Base-by-base conservation (phyloP, 371 early-diverging fungal genomes). In the Mortierella sp. region DNA sequence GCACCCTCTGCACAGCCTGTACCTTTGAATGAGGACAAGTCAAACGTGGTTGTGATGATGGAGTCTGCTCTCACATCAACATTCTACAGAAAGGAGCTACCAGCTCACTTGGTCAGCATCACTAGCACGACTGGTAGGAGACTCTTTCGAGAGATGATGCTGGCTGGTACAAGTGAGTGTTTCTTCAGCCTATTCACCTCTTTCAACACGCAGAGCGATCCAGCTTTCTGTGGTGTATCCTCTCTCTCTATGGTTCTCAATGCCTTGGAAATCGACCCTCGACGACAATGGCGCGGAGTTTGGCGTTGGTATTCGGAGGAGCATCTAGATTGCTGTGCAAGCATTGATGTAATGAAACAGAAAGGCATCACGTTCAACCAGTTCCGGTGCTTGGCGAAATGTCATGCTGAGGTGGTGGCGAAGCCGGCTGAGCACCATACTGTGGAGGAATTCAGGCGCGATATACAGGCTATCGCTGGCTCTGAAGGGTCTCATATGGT, bases 161-260 rank as follows among this genome's bases (percentile, higher is more conserved):
- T 90, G 26, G 79, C 83, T 22, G 95, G 95, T 0, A 75, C 75
- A 3, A 65, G 95, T 5, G 96, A 96, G 78, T 91, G 93, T 8
- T 97, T 94, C 72, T 96, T 97, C 71, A 87, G 90, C 20, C 86
- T 97, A n/a, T 92, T 92, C n/a, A 95, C 94, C 20, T 94, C 95
- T 73, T 96, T 96, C 78, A 94, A 95, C 5, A 94, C 94, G 16
- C 97, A 97, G 85, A 91, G 92, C 18, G 96, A 97, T 62, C 97
- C 97, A 1, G 95, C 97, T 16, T 94, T 90, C 78, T 91, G 92
- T 84, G 92, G 92, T 2, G 89, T 90, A 3, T 88, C 93, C 69
- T 87, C 85, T 49, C 91, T 95, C 73, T 95, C 96, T 39, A 96
- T 96, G 94, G 97, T 96, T n/a, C 87, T 97, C 39, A 97, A 97